Evolutionary conservation across 768 basidiomycete species (phyloP).

Genomic region (Punctularia strigosozonata): DNA sequence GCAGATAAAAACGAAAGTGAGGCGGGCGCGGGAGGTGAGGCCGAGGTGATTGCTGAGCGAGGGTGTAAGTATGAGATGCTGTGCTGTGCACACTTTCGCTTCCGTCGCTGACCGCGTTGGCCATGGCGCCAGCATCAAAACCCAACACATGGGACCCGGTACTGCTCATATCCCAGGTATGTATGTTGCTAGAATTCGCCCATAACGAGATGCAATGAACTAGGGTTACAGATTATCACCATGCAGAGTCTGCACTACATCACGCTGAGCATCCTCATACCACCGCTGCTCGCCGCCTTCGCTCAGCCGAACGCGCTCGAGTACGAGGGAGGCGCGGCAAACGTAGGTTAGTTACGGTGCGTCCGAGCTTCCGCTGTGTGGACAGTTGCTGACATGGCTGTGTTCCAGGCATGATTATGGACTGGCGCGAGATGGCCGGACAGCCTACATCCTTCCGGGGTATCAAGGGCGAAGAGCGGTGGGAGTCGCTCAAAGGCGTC

Average conservation of each 20-base stretch:
- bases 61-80: no score
- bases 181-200: slow-evolving; percentile 7
- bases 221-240: slow-evolving; percentile 63
- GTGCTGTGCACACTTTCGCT: no score
- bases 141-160: slow-evolving; percentile 77
- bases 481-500: slow-evolving; percentile 57
- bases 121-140: slow-evolving; percentile 27
- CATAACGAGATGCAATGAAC: slow-evolving; percentile 1
- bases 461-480: slow-evolving; percentile 49
- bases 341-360: slow-evolving; percentile 66
- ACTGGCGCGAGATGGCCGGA: slow-evolving; percentile 95
- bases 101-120: no score
- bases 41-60: no score
- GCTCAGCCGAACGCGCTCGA: slow-evolving; percentile 59
- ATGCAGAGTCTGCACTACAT: slow-evolving; percentile 93
- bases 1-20: no score
- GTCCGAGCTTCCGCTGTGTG: slow-evolving; percentile 13
- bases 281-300: slow-evolving; percentile 65
- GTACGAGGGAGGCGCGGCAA: slow-evolving; percentile 73
- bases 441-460: slow-evolving; percentile 63
- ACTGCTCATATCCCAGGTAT: slow-evolving; percentile 75
- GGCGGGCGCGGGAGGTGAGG: no score
- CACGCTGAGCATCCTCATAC: slow-evolving; percentile 70
- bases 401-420: slow-evolving; percentile 75
- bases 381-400: not conserved